These are phyloP conservation scores for Fragilaria crotonensis DNA, from an alignment of 108 stramenopile species.

Conservation along the genomic window DNA sequence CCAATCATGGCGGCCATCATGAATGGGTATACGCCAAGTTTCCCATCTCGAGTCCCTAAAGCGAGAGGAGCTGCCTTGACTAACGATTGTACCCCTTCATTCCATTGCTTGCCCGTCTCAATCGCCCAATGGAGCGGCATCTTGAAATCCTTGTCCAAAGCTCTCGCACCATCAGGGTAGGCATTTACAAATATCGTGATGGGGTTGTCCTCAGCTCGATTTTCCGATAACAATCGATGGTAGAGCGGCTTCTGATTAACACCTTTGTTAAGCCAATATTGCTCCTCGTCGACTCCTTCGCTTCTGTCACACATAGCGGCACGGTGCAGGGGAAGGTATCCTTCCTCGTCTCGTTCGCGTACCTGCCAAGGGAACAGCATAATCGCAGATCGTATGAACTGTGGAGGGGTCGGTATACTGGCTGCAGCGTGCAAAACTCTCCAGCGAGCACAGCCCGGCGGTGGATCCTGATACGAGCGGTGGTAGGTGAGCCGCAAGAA, in stretches of 20 bases:
- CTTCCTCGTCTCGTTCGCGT: not conserved
- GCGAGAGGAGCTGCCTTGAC: conserved; percentile 15
- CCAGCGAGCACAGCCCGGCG: not conserved
- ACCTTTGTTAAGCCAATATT: not conserved
- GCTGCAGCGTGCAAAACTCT: not conserved
- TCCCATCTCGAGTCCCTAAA: conserved; percentile 27
- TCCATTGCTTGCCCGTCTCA: conserved; percentile 35
- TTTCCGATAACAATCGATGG: not conserved
- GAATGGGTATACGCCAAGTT: conserved; percentile 53
- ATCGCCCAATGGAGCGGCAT: conserved; percentile 51
- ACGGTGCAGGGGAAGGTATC: not conserved
- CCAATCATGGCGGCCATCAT: conserved; percentile 46
- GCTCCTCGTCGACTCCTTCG: not conserved
- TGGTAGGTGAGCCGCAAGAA: not conserved
- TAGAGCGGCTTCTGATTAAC: not conserved
- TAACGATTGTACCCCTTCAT: conserved; percentile 28
- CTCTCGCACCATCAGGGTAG: conserved; percentile 13
- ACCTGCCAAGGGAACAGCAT: not conserved
- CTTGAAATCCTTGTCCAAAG: conserved; percentile 29
- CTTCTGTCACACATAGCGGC: not conserved
- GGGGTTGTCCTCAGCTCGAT: not conserved
- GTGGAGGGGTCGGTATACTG: not conserved
- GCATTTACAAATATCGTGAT: not conserved
- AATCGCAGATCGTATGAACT: not conserved
- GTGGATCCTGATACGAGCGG: not conserved